Base-by-base conservation (phyloP, 345 rosid genomes). In the Luvunga scandens region DNA sequence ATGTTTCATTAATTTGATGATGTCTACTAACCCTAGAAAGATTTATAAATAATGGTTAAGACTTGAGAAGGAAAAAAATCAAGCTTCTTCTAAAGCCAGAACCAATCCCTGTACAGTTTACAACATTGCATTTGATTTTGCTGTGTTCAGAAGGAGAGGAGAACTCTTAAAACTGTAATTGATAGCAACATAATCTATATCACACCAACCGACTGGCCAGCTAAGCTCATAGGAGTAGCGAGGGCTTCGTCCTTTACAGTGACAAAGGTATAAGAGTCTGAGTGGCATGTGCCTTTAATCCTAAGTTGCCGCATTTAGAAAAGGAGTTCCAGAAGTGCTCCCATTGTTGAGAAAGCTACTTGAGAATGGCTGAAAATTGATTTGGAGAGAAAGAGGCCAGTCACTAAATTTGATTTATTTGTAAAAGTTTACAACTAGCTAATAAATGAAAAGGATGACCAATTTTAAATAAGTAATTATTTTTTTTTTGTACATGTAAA, bases 331-430 rank as follows among this genome's bases (percentile, higher is more conserved):
- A 6, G 90, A 77, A 30, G 88, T 86, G 80, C 80, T 87, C 27
- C 89, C 90, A 0, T 77, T 86, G 7, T 89, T 97, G 68, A 93
- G 95, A 81, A 90, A 92, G 86, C 84, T 84, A 85, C 89, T 86
- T 72, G 92, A 85, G 74, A 87, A 80, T 25, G 90, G 86, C 98
- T 93, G 92, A 76, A 88, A 81, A 77, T 61, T 16, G 74, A 22
- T 65, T 45, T n/a, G 25, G 45, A 65, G 65, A 69, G 60, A 34
- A 45, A 66, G 67, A 75, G 66, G 60, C 48, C 78, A 67, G 72
- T 68, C 80, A 57, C 42, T 36, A 56, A 61, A 66, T 18, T 22
- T 45, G n/a, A 68, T 65, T 28, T 10, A 70, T n/a, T n/a, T 13
- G 28, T n/a, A 63, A 76, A 69, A 76, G 34, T 56, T 53, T 25